A percentile compares a stretch with the other conserved stretches of the same genome.
phyloP scores from a whole-genome alignment of 2,329 filamentous ascomycete genomes.

The Helicocarpus griseus region DNA sequence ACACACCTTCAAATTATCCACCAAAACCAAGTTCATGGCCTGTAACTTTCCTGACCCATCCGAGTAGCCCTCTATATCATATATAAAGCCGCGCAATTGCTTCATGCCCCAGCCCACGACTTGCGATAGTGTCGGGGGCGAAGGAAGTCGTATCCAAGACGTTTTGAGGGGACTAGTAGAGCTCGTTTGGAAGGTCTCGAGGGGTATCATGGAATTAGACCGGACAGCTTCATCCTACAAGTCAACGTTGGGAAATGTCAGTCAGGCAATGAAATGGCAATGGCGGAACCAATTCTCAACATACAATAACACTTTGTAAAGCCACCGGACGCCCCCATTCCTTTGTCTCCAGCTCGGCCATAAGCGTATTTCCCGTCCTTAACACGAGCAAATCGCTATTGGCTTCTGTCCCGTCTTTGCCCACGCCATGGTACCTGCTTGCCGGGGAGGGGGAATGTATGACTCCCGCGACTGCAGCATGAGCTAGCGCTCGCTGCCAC shows the following conservation, averaged over 20 bases:
- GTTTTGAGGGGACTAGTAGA: slow-evolving; percentile 62
- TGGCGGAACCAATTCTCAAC: slow-evolving; percentile 18
- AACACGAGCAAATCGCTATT: slow-evolving; percentile 42
- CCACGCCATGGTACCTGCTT: neutral
- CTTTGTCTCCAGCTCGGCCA: slow-evolving; percentile 61
- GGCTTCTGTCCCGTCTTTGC: slow-evolving; percentile 6
- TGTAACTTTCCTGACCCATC: slow-evolving; percentile 27
- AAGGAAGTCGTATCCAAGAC: slow-evolving; percentile 48
- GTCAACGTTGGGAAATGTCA: neutral
- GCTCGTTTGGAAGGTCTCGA: slow-evolving; percentile 57
- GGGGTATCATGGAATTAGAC: slow-evolving; percentile 58
- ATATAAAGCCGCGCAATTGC: slow-evolving; percentile 52
- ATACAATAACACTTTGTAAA: slow-evolving; percentile 62
- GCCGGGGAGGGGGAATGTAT: slow-evolving; percentile 33
- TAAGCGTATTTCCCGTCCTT: slow-evolving; percentile 51
- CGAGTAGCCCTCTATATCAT: slow-evolving; percentile 33
- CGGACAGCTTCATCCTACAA: slow-evolving; percentile 57
- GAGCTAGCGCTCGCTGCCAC: slow-evolving; percentile 67
- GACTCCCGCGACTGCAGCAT: slow-evolving; percentile 56
- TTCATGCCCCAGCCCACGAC: slow-evolving; percentile 66
- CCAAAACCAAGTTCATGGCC: slow-evolving; percentile 36
- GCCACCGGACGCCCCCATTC: slow-evolving; percentile 75
- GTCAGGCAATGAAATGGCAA: neutral
- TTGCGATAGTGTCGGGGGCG: slow-evolving; percentile 51
- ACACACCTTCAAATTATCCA: slow-evolving; percentile 49